These are phyloP conservation scores for Cyclocybe cylindracea DNA, from an alignment of 768 basidiomycete species.

Conservation along the genomic window DNA sequence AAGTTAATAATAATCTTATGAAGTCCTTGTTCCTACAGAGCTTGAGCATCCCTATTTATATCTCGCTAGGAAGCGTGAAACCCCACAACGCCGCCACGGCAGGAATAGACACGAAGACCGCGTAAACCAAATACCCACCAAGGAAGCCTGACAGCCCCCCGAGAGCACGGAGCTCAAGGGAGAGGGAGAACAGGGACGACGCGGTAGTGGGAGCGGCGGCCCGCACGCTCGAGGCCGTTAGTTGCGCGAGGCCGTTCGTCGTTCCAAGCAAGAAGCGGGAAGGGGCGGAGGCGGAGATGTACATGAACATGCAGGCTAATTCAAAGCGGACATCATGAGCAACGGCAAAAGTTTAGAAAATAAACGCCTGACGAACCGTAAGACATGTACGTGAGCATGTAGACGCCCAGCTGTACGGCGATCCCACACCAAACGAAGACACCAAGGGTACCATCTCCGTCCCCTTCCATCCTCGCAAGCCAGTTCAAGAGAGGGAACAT, in stretches of 20 bases:
- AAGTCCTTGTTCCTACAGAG: too few relatives aligned
- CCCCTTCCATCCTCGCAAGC: too few relatives aligned
- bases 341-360: background rate
- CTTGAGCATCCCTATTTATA: too few relatives aligned
- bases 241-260: conserved; percentile 49
- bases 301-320: conserved; percentile 59
- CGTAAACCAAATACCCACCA: background rate
- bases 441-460: too few relatives aligned
- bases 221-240: conserved; percentile 21
- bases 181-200: conserved; percentile 60
- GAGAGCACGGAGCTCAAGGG: conserved; percentile 41
- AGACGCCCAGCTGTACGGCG: background rate
- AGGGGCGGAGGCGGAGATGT: conserved; percentile 54
- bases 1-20: too few relatives aligned
- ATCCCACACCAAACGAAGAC: too few relatives aligned
- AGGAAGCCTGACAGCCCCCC: conserved; percentile 28
- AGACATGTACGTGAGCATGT: conserved; percentile 27
- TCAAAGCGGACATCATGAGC: background rate
- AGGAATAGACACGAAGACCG: background rate
- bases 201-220: conserved; percentile 50
- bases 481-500: conserved; percentile 46
- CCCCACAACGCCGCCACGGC: too few relatives aligned
- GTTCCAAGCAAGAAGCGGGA: conserved; percentile 56
- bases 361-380: conserved; percentile 6
- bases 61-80: too few relatives aligned